These are phyloP conservation scores for Rhododendron griersonianum DNA, from an alignment of 148 eudicot genomes.

Conservation along the genomic window DNA sequence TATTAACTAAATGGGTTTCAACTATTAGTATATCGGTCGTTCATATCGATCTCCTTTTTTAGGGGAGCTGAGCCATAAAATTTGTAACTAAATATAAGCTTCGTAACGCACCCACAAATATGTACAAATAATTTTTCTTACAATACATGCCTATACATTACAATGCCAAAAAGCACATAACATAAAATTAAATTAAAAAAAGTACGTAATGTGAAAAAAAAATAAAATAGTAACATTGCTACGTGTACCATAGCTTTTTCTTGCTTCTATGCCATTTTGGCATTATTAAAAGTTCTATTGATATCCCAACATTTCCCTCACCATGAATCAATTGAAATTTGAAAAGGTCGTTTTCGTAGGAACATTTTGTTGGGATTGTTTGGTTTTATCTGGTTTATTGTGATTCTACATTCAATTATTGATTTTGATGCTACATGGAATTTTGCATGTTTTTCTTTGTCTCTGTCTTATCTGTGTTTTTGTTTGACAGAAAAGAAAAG, in stretches of 20 bases:
- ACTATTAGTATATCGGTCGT: too few relatives aligned
- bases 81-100: too few relatives aligned
- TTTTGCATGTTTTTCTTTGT: neutral
- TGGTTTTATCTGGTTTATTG: neutral
- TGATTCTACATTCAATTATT: neutral
- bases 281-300: neutral
- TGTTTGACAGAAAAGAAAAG: neutral
- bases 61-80: too few relatives aligned
- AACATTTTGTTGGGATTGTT: neutral
- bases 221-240: too few relatives aligned
- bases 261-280: neutral
- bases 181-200: too few relatives aligned
- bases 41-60: too few relatives aligned
- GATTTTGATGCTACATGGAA: neutral
- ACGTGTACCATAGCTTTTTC: neutral
- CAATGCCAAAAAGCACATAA: too few relatives aligned
- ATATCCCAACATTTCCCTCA: neutral
- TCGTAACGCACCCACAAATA: too few relatives aligned
- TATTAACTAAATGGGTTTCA: too few relatives aligned
- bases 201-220: too few relatives aligned
- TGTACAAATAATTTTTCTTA: too few relatives aligned
- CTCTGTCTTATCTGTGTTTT: neutral
- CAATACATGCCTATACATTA: too few relatives aligned
- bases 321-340: neutral
- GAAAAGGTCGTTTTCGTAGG: neutral